Evolutionary conservation across 495 filamentous ascomycete species (phyloP).

Genomic region (Beverwykella pulmonaria): DNA sequence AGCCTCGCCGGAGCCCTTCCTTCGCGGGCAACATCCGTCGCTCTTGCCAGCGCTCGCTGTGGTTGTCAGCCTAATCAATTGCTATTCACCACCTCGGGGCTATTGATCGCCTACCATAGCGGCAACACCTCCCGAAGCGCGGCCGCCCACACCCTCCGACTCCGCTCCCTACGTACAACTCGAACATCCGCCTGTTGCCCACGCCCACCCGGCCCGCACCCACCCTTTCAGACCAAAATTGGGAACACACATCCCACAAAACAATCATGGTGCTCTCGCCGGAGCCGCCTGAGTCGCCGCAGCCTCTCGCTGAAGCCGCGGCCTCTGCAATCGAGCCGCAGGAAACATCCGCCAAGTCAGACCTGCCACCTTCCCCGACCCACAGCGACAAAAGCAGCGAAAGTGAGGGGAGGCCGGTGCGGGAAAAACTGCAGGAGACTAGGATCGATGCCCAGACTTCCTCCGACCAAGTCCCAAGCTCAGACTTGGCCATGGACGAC

Average conservation of each 20-base stretch:
- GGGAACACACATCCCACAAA: neutral
- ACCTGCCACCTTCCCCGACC: slow-evolving; percentile 22
- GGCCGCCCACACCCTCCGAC: neutral
- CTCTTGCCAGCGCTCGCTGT: neutral
- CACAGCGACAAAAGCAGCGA: slow-evolving; percentile 36
- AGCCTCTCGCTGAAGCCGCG: neutral
- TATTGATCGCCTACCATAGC: neutral
- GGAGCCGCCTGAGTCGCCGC: slow-evolving; percentile 14
- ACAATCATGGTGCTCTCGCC: slow-evolving; percentile 18
- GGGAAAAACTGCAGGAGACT: slow-evolving; percentile 65
- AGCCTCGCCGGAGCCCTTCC: neutral
- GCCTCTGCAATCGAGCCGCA: slow-evolving; percentile 6
- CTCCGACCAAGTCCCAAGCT: slow-evolving; percentile 15
- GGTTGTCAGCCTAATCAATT: neutral
- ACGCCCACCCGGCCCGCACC: neutral
- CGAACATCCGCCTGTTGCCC: neutral
- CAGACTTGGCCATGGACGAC: slow-evolving; percentile 27
- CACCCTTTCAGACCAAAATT: neutral
- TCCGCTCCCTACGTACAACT: neutral
- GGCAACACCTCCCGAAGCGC: neutral
- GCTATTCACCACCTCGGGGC: neutral
- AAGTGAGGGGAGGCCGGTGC: slow-evolving; percentile 58
- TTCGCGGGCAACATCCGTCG: neutral
- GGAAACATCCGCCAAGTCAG: neutral
- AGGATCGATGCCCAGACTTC: slow-evolving; percentile 52